Percentiles rank a stretch among this genome's conserved stretches.
phyloP scores from a whole-genome alignment of 2,329 filamentous ascomycete genomes.

The Penicillium paneum region DNA sequence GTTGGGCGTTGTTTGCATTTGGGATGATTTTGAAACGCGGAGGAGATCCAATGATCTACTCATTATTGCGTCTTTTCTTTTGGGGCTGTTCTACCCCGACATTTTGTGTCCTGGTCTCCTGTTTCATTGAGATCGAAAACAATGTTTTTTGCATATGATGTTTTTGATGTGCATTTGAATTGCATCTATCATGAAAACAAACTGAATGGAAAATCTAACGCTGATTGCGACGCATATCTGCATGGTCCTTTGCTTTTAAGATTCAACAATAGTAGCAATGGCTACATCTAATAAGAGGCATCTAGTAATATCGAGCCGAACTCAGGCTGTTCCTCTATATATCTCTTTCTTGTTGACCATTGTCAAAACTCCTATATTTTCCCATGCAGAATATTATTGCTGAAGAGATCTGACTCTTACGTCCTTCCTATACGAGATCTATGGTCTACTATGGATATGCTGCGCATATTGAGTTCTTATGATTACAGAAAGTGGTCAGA shows the following conservation, averaged over 20 bases:
- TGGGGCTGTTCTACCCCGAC: constrained; percentile 1
- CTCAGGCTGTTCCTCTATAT: not conserved
- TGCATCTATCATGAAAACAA: constrained; percentile 21
- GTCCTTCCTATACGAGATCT: not conserved
- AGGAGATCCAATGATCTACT: not conserved
- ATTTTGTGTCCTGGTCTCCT: not conserved
- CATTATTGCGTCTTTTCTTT: constrained; percentile 1
- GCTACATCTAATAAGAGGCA: not conserved
- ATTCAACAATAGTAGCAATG: not conserved
- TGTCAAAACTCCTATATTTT: not conserved
- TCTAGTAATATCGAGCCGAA: not conserved
- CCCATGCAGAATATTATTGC: not conserved
- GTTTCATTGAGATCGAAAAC: constrained; percentile 4
- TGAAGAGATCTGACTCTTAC: not conserved
- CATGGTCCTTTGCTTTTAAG: not conserved
- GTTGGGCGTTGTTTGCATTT: constrained; percentile 8
- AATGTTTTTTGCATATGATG: constrained; percentile 18
- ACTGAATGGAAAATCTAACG: constrained; percentile 16
- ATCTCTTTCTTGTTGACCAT: too few relatives aligned
- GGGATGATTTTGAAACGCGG: not conserved
- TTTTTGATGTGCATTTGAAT: constrained; percentile 15
- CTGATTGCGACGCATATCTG: not conserved
- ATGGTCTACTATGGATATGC: not conserved
- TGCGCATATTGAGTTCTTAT: not conserved
- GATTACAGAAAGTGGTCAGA: too few relatives aligned